These are phyloP conservation scores for Fusarium humuli DNA, from an alignment of 2,329 filamentous ascomycete genomes.

Conservation along the genomic window DNA sequence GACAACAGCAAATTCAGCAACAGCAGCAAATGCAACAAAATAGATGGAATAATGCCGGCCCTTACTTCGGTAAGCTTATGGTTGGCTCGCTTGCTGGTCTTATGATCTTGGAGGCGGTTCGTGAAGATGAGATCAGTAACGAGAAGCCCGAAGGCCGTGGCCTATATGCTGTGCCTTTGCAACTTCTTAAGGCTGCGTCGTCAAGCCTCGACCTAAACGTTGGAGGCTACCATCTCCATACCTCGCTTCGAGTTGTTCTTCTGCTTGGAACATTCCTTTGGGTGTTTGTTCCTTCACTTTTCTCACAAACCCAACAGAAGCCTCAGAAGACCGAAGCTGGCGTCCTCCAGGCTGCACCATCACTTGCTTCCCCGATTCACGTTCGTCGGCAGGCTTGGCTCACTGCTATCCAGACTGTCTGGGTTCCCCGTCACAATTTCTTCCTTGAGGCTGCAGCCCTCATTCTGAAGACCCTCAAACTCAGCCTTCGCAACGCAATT, in stretches of 20 bases:
- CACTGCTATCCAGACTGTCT: constrained; percentile 91
- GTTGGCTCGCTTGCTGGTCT: constrained; percentile 90
- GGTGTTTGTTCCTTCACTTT: constrained; percentile 66
- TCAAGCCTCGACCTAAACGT: constrained; percentile 63
- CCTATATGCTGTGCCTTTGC: constrained; percentile 72
- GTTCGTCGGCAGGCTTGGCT: constrained; percentile 91
- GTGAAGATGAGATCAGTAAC: constrained; percentile 72
- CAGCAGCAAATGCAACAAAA: constrained; percentile 62
- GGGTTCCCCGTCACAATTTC: constrained; percentile 89
- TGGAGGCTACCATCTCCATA: constrained; percentile 66
- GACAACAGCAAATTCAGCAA: constrained; percentile 69
- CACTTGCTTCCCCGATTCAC: constrained; percentile 83
- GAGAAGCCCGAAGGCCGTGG: constrained; percentile 74
- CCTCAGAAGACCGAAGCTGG: constrained; percentile 62
- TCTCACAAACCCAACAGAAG: constrained; percentile 59
- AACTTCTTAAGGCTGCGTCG: constrained; percentile 63
- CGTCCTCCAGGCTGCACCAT: constrained; percentile 69
- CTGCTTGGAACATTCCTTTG: constrained; percentile 66
- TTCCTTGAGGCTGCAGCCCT: constrained; percentile 86
- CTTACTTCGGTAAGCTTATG: constrained; percentile 83
- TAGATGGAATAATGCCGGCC: constrained; percentile 65
- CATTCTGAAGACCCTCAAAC: constrained; percentile 82
- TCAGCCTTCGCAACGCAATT: constrained; percentile 81
- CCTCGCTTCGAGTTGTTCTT: constrained; percentile 64
- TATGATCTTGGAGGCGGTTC: constrained; percentile 88